Percentiles rank a stretch among this genome's conserved stretches.
Conservation (phyloP, 1,284 basidiomycete genomes). For the Rhodotorula glutinis region DNA sequence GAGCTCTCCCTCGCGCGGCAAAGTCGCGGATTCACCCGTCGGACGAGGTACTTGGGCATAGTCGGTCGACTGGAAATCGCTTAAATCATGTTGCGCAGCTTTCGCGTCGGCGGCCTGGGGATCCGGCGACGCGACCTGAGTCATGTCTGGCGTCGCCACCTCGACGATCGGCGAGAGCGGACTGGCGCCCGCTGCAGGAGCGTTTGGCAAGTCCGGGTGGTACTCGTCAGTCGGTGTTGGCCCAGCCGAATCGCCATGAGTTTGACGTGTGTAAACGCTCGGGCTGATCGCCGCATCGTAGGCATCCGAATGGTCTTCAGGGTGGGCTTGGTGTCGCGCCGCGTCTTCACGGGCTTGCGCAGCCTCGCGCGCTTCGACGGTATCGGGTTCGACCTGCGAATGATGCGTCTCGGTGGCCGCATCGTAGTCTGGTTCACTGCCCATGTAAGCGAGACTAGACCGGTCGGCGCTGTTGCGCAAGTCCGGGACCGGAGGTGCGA, state of each 20-base stretch:
- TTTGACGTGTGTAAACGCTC: not conserved
- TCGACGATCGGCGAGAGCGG: slow-evolving; percentile 11
- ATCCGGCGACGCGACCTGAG: slow-evolving; percentile 11
- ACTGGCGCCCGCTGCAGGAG: too few relatives aligned
- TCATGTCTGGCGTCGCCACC: slow-evolving; percentile 5
- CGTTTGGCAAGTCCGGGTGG: not conserved
- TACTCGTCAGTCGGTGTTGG: not conserved
- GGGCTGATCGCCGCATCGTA: not conserved
- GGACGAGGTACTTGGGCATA: not conserved
- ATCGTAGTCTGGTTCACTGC: not conserved
- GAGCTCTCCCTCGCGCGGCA: not conserved
- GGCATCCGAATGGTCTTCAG: not conserved
- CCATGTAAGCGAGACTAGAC: slow-evolving; percentile 27
- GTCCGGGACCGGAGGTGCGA: not conserved
- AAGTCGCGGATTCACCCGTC: not conserved
- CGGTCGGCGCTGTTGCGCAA: slow-evolving; percentile 12
- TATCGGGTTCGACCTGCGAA: not conserved
- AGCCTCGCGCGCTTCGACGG: slow-evolving; percentile 14
- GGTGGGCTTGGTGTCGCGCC: not conserved
- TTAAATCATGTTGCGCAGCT: not conserved
- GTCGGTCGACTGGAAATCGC: not conserved
- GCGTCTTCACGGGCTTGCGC: slow-evolving; percentile 19
- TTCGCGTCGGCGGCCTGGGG: not conserved
- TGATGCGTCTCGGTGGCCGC: not conserved
- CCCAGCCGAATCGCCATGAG: not conserved